Percentiles rank a stretch among this genome's conserved stretches.
Evolutionary conservation across 2,329 filamentous ascomycete genomes (phyloP).

Genomic region (Penicillium sp.): DNA sequence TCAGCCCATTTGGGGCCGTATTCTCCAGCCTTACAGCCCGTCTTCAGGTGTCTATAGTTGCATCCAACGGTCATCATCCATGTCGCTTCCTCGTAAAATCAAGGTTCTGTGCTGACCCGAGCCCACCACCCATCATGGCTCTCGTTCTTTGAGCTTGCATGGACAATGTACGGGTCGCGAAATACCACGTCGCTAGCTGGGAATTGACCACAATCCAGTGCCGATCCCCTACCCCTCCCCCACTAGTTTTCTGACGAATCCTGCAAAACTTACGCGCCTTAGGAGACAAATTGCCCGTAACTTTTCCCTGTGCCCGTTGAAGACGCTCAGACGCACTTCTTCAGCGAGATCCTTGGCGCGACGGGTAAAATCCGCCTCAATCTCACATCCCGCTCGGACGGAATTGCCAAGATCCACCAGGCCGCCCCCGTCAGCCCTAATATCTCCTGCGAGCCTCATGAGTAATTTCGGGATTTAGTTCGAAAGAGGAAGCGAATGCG

Average conservation of each 20-base stretch:
- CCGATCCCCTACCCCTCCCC: neutral
- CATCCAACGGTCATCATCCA: slow-evolving; percentile 14
- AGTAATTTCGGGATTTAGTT: neutral
- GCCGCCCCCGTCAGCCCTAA: slow-evolving; percentile 7
- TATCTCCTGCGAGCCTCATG: slow-evolving; percentile 1
- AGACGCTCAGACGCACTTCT: slow-evolving; percentile 1
- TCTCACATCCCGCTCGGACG: slow-evolving; percentile 49
- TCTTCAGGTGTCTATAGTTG: slow-evolving; percentile 5
- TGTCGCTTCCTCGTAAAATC: slow-evolving; percentile 3
- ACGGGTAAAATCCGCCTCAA: slow-evolving; percentile 48
- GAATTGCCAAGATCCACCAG: slow-evolving; percentile 10
- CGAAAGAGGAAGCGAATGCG: neutral
- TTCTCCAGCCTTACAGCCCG: slow-evolving; percentile 12
- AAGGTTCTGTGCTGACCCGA: slow-evolving; percentile 7
- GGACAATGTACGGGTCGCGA: slow-evolving; percentile 2
- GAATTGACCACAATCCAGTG: slow-evolving; percentile 4
- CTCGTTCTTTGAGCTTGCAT: slow-evolving; percentile 9
- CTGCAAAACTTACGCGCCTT: neutral
- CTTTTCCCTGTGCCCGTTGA: slow-evolving; percentile 6
- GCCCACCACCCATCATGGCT: neutral
- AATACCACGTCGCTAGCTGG: slow-evolving; percentile 9
- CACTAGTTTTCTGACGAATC: neutral
- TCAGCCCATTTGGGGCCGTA: neutral
- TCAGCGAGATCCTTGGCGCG: slow-evolving; percentile 2
- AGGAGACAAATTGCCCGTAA: slow-evolving; percentile 4